A percentile compares a stretch with the other conserved stretches of the same genome.
Evolutionary conservation across 208 protist species (phyloP).

Genomic region (Leishmania arabica): DNA sequence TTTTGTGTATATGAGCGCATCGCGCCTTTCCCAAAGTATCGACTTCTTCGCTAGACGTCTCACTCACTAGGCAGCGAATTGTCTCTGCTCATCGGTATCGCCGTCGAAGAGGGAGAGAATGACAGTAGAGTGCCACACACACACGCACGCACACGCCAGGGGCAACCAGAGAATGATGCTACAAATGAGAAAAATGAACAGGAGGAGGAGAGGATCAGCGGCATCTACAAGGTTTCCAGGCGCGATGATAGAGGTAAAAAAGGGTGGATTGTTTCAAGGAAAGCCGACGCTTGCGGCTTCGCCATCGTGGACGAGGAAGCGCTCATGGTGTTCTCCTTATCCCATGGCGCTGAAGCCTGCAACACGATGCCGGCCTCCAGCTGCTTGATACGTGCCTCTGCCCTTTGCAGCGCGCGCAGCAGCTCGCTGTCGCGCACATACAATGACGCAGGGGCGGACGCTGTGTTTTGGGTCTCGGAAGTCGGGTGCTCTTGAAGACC

Average conservation of each 20-base stretch:
- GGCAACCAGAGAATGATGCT: neutral
- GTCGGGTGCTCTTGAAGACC: neutral
- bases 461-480: neutral
- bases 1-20: neutral
- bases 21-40: neutral
- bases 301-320: neutral
- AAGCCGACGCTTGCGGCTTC: neutral
- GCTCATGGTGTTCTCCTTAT: neutral
- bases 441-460: neutral
- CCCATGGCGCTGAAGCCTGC: neutral
- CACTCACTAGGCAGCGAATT: neutral
- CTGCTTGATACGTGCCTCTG: conserved; percentile 46
- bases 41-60: neutral
- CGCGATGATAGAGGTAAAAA: neutral
- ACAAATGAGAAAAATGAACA: neutral
- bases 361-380: conserved; percentile 29
- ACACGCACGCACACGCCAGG: neutral
- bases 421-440: conserved; percentile 75
- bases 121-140: neutral
- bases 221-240: neutral
- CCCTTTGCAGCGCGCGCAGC: conserved; percentile 50
- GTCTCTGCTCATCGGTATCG: neutral
- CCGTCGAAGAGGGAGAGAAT: neutral
- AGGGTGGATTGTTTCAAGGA: neutral
- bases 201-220: neutral